Conservation (phyloP, 2,329 filamentous ascomycete genomes). For the Apiospora malaysiana region DNA sequence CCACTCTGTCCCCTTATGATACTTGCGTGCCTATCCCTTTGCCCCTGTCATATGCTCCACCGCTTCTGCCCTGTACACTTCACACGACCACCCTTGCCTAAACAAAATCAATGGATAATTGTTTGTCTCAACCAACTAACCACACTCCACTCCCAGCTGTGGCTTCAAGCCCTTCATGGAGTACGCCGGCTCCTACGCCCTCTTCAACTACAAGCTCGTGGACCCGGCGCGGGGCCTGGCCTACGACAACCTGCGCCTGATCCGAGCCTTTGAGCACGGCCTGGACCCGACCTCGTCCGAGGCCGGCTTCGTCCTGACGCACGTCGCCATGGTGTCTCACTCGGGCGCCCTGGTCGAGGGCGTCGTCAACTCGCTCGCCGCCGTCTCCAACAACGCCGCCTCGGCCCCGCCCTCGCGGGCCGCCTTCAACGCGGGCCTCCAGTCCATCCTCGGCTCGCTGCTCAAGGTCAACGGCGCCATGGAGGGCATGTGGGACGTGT, state of each 20-base stretch:
- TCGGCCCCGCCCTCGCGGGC: conserved; percentile 47
- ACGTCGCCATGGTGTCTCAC: conserved; percentile 93
- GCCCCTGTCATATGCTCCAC: too few relatives aligned
- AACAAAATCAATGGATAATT: too few relatives aligned
- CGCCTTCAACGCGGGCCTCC: conserved; percentile 68
- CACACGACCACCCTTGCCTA: too few relatives aligned
- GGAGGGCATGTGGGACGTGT: conserved; percentile 92
- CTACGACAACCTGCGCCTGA: conserved; percentile 76
- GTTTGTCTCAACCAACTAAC: not conserved
- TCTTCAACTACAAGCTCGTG: conserved; percentile 70
- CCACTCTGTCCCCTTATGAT: too few relatives aligned
- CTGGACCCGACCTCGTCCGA: conserved; percentile 87
- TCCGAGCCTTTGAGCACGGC: conserved; percentile 90
- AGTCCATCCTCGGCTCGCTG: conserved; percentile 66
- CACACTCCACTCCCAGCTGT: conserved; percentile 45
- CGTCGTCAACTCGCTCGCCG: conserved; percentile 54
- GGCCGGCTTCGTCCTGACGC: conserved; percentile 93
- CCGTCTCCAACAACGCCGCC: not conserved
- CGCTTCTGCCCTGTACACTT: too few relatives aligned
- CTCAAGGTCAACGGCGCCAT: conserved; percentile 77
- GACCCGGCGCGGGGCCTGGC: conserved; percentile 62
- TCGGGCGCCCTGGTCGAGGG: conserved; percentile 79
- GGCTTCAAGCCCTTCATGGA: conserved; percentile 95
- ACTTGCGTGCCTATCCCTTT: too few relatives aligned
- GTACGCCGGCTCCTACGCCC: conserved; percentile 72